phyloP scores from a whole-genome alignment of 1,284 basidiomycete species.

The Fomitopsis schrenkii region DNA sequence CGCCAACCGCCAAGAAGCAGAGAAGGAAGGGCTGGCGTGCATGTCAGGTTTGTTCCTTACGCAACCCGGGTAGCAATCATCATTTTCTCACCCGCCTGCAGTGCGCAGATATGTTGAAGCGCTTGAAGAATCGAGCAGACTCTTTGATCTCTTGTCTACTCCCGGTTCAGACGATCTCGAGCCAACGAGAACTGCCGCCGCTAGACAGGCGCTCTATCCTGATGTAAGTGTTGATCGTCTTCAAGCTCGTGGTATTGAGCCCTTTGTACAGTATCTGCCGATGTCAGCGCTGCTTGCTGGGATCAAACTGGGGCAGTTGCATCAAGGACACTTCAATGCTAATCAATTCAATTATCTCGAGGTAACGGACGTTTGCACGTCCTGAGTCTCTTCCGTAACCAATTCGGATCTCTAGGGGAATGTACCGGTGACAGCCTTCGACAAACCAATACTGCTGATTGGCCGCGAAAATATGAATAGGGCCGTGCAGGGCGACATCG shows the following conservation, averaged over 20 bases:
- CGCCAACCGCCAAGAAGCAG: constrained; percentile 78
- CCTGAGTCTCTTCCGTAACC: neutral
- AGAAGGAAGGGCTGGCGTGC: constrained; percentile 61
- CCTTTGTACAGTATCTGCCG: constrained; percentile 70
- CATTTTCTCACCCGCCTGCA: constrained; percentile 17
- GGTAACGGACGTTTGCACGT: constrained; percentile 32
- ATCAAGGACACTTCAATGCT: constrained; percentile 94
- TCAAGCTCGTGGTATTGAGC: neutral
- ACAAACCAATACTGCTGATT: constrained; percentile 80
- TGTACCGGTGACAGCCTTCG: constrained; percentile 71
- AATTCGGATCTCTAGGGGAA: constrained; percentile 54
- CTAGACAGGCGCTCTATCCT: constrained; percentile 67
- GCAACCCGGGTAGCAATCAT: neutral
- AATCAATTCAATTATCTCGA: constrained; percentile 97
- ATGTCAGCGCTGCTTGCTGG: constrained; percentile 75
- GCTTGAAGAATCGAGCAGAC: constrained; percentile 53
- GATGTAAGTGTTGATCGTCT: constrained; percentile 49
- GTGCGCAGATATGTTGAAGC: constrained; percentile 82
- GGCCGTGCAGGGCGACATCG: constrained; percentile 90
- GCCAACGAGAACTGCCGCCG: constrained; percentile 48
- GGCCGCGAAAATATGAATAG: constrained; percentile 96
- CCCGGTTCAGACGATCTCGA: constrained; percentile 58
- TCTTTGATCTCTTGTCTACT: constrained; percentile 80
- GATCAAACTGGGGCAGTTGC: constrained; percentile 78
- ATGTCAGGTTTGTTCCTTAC: constrained; percentile 48